These are phyloP conservation scores for Chlamydomonas sp. DNA, from an alignment of 139 green algal species.

Conservation along the genomic window DNA sequence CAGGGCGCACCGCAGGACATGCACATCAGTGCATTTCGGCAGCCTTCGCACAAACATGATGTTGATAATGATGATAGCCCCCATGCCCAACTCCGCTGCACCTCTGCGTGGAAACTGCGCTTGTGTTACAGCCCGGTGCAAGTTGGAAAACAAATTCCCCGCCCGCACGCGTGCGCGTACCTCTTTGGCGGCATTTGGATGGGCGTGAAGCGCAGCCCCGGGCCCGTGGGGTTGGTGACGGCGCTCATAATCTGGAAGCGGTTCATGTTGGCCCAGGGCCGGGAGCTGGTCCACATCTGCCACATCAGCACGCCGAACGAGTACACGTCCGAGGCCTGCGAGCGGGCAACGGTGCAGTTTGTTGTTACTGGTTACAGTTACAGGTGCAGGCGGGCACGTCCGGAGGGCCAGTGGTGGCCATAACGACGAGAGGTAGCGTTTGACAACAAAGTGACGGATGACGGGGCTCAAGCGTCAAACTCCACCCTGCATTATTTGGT, in stretches of 20 bases:
- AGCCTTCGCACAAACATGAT: neutral
- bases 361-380: too few species aligned
- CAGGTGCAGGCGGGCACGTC: too few species aligned
- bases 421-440: too few species aligned
- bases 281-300: conserved; percentile 50
- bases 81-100: neutral
- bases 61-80: neutral
- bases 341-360: too few species aligned
- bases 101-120: too few species aligned
- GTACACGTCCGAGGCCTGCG: conserved; percentile 47
- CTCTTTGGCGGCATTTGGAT: neutral
- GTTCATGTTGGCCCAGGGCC: conserved; percentile 50
- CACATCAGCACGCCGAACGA: conserved; percentile 61
- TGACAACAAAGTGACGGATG: too few species aligned
- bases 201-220: conserved; percentile 29
- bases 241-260: conserved; percentile 35
- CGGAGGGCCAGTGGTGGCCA: too few species aligned
- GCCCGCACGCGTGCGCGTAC: neutral
- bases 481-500: too few species aligned
- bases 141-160: too few species aligned
- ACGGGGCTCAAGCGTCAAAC: too few species aligned
- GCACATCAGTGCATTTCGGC: neutral
- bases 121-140: too few species aligned
- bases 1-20: too few species aligned
- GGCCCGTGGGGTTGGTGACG: neutral